Conservation (phyloP, 495 filamentous ascomycete species). For the Entonaema liquescens region DNA sequence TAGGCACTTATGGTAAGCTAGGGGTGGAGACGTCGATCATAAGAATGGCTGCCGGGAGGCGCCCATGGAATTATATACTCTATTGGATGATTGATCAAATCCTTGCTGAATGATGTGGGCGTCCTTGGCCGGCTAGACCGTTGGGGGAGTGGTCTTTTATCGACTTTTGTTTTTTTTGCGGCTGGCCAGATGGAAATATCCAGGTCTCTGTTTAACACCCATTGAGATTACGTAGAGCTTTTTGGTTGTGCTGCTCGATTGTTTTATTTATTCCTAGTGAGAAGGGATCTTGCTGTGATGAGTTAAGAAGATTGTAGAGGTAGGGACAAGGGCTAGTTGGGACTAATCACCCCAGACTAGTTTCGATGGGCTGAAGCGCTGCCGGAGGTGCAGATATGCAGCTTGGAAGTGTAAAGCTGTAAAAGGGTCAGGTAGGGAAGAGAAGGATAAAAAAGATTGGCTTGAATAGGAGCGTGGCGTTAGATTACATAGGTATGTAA, state of each 20-base stretch:
- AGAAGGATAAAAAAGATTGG: slow-evolving; percentile 7
- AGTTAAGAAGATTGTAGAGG: slow-evolving; percentile 17
- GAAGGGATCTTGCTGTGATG: slow-evolving; percentile 23
- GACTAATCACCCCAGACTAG: slow-evolving; percentile 18
- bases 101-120: slow-evolving; percentile 29
- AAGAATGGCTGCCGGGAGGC: slow-evolving; percentile 42
- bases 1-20: slow-evolving; percentile 26
- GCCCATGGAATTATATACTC: slow-evolving; percentile 45
- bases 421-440: slow-evolving; percentile 14
- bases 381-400: slow-evolving; percentile 35
- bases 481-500: slow-evolving; percentile 4
- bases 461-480: neutral
- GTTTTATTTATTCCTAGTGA: slow-evolving; percentile 30
- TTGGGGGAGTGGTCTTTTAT: slow-evolving; percentile 19
- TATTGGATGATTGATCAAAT: slow-evolving; percentile 32
- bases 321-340: slow-evolving; percentile 28
- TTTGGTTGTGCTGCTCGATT: slow-evolving; percentile 4
- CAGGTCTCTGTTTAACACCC: neutral
- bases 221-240: neutral
- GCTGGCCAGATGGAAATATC: neutral
- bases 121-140: slow-evolving; percentile 11
- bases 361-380: slow-evolving; percentile 39
- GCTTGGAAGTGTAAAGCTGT: slow-evolving; percentile 16
- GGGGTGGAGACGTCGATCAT: slow-evolving; percentile 48
- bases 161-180: slow-evolving; percentile 22